Conservation (phyloP, 257 asterid species). For the Solanum virginianum region DNA sequence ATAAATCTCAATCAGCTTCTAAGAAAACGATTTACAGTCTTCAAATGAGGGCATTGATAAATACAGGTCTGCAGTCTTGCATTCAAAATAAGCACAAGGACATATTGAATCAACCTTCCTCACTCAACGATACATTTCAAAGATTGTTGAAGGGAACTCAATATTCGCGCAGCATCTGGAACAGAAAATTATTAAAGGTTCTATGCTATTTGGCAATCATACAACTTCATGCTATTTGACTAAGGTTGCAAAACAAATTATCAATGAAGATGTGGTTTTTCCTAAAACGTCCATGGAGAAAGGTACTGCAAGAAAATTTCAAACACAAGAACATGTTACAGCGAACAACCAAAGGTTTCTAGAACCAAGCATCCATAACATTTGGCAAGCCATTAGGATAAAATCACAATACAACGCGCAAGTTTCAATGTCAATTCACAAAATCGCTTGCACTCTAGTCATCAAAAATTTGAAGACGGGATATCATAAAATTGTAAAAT, state of each 20-base stretch:
- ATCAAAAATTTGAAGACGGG: neutral
- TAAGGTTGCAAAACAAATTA: neutral
- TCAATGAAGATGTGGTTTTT: neutral
- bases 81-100: constrained; percentile 54
- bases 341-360: neutral
- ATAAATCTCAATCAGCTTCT: constrained; percentile 39
- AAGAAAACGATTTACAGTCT: constrained; percentile 28
- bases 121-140: constrained; percentile 37
- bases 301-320: neutral
- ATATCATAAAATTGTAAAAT: neutral
- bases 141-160: constrained; percentile 47
- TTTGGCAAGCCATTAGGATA: neutral
- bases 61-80: constrained; percentile 58
- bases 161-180: neutral
- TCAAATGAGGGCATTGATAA: constrained; percentile 24
- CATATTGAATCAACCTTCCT: constrained; percentile 26
- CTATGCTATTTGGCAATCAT: neutral
- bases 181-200: neutral
- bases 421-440: neutral
- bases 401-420: neutral
- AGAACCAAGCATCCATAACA: neutral
- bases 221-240: neutral
- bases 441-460: neutral
- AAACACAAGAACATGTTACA: constrained; percentile 22
- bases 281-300: neutral